Evolutionary conservation across 371 early-diverging fungal species (phyloP).

Genomic region (Rhizopus microsporus): DNA sequence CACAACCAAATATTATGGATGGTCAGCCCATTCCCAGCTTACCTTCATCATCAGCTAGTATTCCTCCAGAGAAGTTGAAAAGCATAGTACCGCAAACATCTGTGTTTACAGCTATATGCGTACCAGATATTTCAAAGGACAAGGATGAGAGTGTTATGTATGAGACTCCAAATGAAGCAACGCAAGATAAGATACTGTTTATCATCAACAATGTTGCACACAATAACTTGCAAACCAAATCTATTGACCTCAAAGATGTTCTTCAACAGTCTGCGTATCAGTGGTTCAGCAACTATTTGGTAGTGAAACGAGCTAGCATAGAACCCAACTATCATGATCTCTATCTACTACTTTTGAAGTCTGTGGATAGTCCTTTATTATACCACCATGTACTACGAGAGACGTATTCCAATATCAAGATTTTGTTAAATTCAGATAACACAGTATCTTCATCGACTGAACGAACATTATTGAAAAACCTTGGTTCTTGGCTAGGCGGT

Average conservation of each 20-base stretch:
- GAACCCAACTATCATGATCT: slow-evolving; percentile 95
- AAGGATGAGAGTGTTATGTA: slow-evolving; percentile 38
- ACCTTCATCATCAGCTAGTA: slow-evolving; percentile 19
- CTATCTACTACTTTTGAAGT: slow-evolving; percentile 80
- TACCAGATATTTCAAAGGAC: slow-evolving; percentile 28
- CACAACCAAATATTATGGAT: slow-evolving; percentile 6
- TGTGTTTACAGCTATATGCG: slow-evolving; percentile 63
- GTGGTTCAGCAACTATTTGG: slow-evolving; percentile 93
- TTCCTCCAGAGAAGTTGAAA: slow-evolving; percentile 14
- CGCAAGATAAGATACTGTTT: slow-evolving; percentile 93
- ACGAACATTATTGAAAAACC: slow-evolving; percentile 86
- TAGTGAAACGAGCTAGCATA: slow-evolving; percentile 91
- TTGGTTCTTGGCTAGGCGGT: slow-evolving; percentile 97
- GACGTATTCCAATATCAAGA: slow-evolving; percentile 84
- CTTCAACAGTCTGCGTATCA: slow-evolving; percentile 66
- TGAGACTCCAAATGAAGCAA: slow-evolving; percentile 68
- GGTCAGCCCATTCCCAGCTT: slow-evolving; percentile 10
- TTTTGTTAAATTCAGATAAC: slow-evolving; percentile 90
- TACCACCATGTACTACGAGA: slow-evolving; percentile 81
- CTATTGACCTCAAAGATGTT: slow-evolving; percentile 74
- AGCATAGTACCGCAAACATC: slow-evolving; percentile 35
- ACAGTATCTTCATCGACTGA: slow-evolving; percentile 90
- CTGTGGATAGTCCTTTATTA: slow-evolving; percentile 62
- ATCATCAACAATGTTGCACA: slow-evolving; percentile 93
- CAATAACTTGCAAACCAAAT: slow-evolving; percentile 84